Conservation (phyloP, 1,284 basidiomycete genomes). For the Xerocomus minutiporus region DNA sequence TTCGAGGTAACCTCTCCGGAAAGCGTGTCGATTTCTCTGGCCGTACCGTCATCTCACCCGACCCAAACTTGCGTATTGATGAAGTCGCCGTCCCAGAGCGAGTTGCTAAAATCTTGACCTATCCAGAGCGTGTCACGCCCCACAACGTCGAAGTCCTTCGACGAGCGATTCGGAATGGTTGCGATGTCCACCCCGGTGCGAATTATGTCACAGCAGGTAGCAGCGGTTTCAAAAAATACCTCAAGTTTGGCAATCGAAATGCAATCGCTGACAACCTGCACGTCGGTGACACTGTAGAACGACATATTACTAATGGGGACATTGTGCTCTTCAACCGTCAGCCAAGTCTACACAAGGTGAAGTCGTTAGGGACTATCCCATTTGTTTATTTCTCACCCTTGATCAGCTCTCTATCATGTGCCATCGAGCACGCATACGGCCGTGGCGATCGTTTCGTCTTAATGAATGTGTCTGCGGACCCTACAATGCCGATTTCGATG, state of each 20-base stretch:
- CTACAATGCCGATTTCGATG: slow-evolving; percentile 99
- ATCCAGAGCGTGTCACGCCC: slow-evolving; percentile 90
- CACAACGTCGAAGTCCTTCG: slow-evolving; percentile 86
- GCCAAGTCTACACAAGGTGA: slow-evolving; percentile 91
- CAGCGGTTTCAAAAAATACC: slow-evolving; percentile 79
- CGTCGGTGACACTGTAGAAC: slow-evolving; percentile 87
- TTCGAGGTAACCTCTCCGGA: slow-evolving; percentile 96
- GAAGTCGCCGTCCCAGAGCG: slow-evolving; percentile 97
- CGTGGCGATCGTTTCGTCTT: slow-evolving; percentile 96
- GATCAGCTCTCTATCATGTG: slow-evolving; percentile 96
- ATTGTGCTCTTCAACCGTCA: slow-evolving; percentile 99
- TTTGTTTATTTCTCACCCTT: slow-evolving; percentile 4
- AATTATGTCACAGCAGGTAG: slow-evolving; percentile 86
- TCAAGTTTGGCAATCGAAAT: slow-evolving; percentile 76
- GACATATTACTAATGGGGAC: slow-evolving; percentile 95
- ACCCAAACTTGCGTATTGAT: slow-evolving; percentile 97
- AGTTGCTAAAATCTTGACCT: slow-evolving; percentile 94
- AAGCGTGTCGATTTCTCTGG: slow-evolving; percentile 99
- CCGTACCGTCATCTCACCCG: slow-evolving; percentile 97
- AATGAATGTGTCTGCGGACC: slow-evolving; percentile 99
- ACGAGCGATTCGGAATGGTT: slow-evolving; percentile 83
- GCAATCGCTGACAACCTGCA: slow-evolving; percentile 75
- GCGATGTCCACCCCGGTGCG: slow-evolving; percentile 91
- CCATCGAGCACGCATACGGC: slow-evolving; percentile 87
- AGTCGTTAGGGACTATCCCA: slow-evolving; percentile 3